Conservation (phyloP, 345 rosid species). For the Brassica rapa region DNA sequence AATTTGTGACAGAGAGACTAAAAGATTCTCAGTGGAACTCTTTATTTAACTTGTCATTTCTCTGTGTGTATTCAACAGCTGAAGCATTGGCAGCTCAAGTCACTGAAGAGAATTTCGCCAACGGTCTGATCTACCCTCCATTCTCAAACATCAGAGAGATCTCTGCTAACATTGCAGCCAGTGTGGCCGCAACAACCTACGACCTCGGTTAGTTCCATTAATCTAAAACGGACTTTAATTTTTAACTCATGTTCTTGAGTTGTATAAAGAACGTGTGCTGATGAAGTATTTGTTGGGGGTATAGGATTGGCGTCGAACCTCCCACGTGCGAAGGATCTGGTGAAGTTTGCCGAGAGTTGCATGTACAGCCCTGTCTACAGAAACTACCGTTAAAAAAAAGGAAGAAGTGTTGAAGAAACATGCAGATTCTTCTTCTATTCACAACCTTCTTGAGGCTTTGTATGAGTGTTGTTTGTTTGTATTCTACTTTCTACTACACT, state of each 20-base stretch:
- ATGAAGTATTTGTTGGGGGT: constrained; percentile 25
- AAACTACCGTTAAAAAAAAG: constrained; percentile 67
- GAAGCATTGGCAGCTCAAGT: constrained; percentile 92
- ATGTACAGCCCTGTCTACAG: constrained; percentile 89
- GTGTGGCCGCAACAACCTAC: constrained; percentile 90
- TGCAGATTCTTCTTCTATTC: constrained; percentile 6
- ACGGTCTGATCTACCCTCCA: constrained; percentile 91
- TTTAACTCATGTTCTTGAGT: neutral
- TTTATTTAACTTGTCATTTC: no score
- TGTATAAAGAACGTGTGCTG: neutral
- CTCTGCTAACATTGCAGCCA: constrained; percentile 86
- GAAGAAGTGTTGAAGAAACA: constrained; percentile 23
- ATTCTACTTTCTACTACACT: neutral
- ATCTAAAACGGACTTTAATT: neutral
- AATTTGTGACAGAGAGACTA: neutral
- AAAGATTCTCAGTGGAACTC: neutral
- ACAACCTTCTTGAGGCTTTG: constrained; percentile 30
- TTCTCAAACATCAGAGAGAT: constrained; percentile 84
- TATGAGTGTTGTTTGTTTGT: constrained; percentile 23
- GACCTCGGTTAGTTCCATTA: constrained; percentile 68
- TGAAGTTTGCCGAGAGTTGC: constrained; percentile 84
- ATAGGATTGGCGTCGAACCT: constrained; percentile 88
- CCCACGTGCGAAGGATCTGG: constrained; percentile 83
- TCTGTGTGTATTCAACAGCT: constrained; percentile 61
- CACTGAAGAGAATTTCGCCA: constrained; percentile 57